phyloP scores from a whole-genome alignment of 192 early-diverging fungal genomes.

The Gaertneriomyces sp. region DNA sequence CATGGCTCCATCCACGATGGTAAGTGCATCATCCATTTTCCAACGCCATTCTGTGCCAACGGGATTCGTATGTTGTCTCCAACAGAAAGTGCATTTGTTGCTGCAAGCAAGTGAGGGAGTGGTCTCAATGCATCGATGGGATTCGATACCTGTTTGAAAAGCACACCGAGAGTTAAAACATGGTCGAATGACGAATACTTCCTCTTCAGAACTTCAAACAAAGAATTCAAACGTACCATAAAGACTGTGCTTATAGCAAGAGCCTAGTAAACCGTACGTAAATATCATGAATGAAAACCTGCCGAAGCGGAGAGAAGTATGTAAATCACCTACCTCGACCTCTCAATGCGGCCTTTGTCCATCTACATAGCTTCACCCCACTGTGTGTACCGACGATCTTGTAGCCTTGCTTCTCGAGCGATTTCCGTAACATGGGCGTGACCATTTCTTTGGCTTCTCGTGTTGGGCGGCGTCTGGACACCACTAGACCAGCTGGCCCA shows the following conservation, averaged over 20 bases:
- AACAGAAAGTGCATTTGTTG: constrained; percentile 70
- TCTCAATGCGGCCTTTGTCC: constrained; percentile 70
- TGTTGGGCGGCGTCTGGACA: constrained; percentile 18
- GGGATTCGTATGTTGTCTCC: constrained; percentile 73
- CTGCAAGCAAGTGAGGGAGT: constrained; percentile 74
- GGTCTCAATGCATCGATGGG: constrained; percentile 71
- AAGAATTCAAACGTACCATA: constrained; percentile 49
- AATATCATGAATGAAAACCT: no score
- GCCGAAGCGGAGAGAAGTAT: no score
- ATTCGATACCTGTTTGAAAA: constrained; percentile 40
- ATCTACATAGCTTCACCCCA: constrained; percentile 74
- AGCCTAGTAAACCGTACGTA: no score
- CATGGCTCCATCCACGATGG: constrained; percentile 64
- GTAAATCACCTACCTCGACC: constrained; percentile 51
- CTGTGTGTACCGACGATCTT: constrained; percentile 70
- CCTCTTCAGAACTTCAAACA: not conserved
- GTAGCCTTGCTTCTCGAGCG: constrained; percentile 69
- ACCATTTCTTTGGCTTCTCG: constrained; percentile 64
- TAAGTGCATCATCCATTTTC: constrained; percentile 66
- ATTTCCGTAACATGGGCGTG: constrained; percentile 63
- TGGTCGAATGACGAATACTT: not conserved
- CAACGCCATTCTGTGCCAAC: constrained; percentile 67
- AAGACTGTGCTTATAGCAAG: constrained; percentile 73
- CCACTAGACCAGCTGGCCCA: constrained; percentile 40
- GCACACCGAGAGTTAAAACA: not conserved